A percentile compares a stretch with the other conserved stretches of the same genome.
Conservation (phyloP, 2,329 filamentous ascomycete genomes). For the Aspergillus uvarum region DNA sequence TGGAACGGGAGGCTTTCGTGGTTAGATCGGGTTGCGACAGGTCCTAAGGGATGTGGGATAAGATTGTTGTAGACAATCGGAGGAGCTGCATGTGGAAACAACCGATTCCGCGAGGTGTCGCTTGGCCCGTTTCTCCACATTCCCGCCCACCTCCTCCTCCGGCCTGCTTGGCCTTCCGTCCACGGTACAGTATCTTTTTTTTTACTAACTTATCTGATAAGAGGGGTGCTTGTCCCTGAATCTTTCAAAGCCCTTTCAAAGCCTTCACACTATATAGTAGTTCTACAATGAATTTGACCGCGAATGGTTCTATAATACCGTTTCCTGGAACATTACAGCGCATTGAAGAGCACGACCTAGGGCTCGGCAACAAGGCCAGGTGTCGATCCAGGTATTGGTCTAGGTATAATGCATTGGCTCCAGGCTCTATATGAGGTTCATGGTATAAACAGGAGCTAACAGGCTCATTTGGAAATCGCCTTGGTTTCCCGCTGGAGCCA, state of each 20-base stretch:
- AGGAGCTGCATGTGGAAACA: slow-evolving; percentile 3
- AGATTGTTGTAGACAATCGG: not conserved
- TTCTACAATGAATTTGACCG: too few species aligned
- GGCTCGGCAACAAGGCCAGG: not conserved
- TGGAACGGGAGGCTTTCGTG: not conserved
- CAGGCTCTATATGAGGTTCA: not conserved
- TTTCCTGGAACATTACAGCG: not conserved
- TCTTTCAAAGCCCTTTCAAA: too few species aligned
- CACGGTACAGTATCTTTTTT: too few species aligned
- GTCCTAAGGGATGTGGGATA: not conserved
- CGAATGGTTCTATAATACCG: too few species aligned
- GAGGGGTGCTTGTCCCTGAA: too few species aligned
- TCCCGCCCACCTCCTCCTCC: not conserved
- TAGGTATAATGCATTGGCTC: not conserved
- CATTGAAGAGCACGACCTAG: not conserved
- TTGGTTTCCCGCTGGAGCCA: slow-evolving; percentile 90
- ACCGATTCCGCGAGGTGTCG: slow-evolving; percentile 6
- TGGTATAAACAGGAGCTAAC: not conserved
- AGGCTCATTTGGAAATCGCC: slow-evolving; percentile 52
- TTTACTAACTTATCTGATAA: too few species aligned
- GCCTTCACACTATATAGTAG: too few species aligned
- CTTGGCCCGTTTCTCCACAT: not conserved
- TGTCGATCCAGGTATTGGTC: not conserved
- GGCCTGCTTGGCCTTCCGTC: slow-evolving; percentile 3
- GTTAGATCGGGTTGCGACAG: not conserved